A percentile compares a stretch with the other conserved stretches of the same genome.
These are phyloP conservation scores for Lithocarpus polystachyus DNA, from an alignment of 306 rosid species.

Conservation along the genomic window DNA sequence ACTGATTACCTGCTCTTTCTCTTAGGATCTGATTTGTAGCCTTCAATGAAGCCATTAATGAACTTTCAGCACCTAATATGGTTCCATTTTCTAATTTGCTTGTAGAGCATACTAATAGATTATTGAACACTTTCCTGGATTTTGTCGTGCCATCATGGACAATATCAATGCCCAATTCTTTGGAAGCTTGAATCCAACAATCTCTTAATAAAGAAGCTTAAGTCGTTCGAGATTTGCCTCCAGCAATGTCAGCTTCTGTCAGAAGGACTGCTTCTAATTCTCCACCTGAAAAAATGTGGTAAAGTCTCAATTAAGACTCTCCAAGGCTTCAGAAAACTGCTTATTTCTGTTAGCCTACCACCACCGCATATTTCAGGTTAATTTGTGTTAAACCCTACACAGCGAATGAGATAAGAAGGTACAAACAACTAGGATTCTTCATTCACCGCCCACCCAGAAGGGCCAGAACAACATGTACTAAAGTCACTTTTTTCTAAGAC, in stretches of 20 bases:
- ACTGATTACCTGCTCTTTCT: constrained; percentile 25
- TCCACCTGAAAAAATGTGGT: constrained; percentile 45
- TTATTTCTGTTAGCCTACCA: background rate
- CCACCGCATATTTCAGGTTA: constrained; percentile 10
- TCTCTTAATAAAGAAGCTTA: constrained; percentile 44
- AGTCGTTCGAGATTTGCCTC: constrained; percentile 61
- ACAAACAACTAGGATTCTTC: background rate
- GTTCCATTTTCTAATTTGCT: constrained; percentile 31
- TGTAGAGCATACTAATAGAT: constrained; percentile 17
- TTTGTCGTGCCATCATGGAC: constrained; percentile 36
- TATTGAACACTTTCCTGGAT: constrained; percentile 22
- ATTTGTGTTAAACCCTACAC: background rate
- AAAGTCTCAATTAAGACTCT: constrained; percentile 4
- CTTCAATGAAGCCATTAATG: constrained; percentile 48
- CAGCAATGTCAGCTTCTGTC: constrained; percentile 73
- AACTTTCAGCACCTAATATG: constrained; percentile 45
- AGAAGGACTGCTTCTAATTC: constrained; percentile 47
- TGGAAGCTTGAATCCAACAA: constrained; percentile 73
- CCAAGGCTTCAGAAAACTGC: background rate
- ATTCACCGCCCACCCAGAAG: background rate
- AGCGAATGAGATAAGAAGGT: background rate
- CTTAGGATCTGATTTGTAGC: constrained; percentile 42
- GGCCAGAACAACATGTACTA: background rate
- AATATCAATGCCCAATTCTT: constrained; percentile 42
- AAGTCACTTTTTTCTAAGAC: background rate